Conservation (phyloP, 495 filamentous ascomycete genomes). For the Penicillium soppii region DNA sequence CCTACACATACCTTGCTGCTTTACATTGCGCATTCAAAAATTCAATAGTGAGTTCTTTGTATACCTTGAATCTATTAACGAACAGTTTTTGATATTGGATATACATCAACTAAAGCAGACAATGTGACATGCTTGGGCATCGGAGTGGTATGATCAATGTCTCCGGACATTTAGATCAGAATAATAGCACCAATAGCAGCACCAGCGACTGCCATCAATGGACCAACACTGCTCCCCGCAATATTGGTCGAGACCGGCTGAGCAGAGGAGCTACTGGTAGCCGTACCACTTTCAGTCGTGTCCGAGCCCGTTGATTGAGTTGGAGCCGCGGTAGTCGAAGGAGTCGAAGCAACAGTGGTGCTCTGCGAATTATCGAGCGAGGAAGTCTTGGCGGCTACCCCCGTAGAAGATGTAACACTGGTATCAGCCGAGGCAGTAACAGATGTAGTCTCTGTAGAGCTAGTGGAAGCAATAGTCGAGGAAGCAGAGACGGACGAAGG, state of each 20-base stretch:
- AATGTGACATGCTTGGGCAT: too few relatives aligned
- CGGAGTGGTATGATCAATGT: too few relatives aligned
- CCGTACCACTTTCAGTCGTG: background rate
- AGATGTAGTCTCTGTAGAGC: conserved; percentile 6
- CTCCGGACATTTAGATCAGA: too few relatives aligned
- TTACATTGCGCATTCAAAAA: too few relatives aligned
- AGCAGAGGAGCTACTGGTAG: background rate
- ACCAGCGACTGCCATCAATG: conserved; percentile 25
- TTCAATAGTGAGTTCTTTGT: too few relatives aligned
- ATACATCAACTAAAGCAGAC: too few relatives aligned
- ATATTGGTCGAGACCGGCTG: conserved; percentile 7
- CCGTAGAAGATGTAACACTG: background rate
- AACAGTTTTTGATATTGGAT: too few relatives aligned
- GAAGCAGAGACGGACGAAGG: conserved; percentile 6
- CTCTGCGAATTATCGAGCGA: background rate
- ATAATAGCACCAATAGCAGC: conserved; percentile 33
- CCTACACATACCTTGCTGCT: too few relatives aligned
- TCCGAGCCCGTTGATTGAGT: background rate
- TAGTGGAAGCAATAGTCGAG: conserved; percentile 1
- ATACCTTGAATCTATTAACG: too few relatives aligned
- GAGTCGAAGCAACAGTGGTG: conserved; percentile 1
- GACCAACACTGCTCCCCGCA: conserved; percentile 4
- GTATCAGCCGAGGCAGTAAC: background rate
- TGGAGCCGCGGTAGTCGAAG: conserved; percentile 8
- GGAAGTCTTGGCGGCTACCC: background rate